phyloP scores from a whole-genome alignment of 78 protist species.

The Planoprotostelium fungivorum region DNA sequence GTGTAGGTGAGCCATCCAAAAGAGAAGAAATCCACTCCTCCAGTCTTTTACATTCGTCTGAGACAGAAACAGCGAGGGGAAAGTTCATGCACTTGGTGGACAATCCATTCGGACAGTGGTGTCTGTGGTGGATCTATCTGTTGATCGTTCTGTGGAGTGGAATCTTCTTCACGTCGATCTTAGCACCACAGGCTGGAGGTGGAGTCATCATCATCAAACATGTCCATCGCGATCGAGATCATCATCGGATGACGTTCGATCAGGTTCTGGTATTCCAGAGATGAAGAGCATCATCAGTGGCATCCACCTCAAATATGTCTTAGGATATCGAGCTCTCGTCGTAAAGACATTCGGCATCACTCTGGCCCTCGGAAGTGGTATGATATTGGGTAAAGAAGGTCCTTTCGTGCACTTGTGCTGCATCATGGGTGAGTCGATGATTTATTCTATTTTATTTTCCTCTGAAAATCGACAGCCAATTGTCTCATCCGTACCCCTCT shows the following conservation, averaged over 20 bases:
- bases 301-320: conserved; percentile 18
- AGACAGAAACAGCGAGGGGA: background rate
- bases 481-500: background rate
- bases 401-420: conserved; percentile 55
- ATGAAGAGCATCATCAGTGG: conserved; percentile 70
- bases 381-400: conserved; percentile 71
- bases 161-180: background rate
- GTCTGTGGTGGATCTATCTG: background rate
- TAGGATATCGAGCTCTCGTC: conserved; percentile 21
- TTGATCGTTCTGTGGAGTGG: background rate
- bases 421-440: background rate
- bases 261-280: conserved; percentile 79
- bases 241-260: background rate
- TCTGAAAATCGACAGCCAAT: no score
- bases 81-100: background rate
- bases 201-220: no score
- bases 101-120: background rate
- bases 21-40: no score
- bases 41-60: background rate
- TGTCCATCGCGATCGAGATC: no score
- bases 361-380: conserved; percentile 56
- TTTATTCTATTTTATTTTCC: no score
- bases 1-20: background rate
- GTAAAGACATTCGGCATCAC: conserved; percentile 45
- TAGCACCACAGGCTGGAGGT: background rate